phyloP scores from a whole-genome alignment of 148 eudicot genomes.

The Diospyros lotus region DNA sequence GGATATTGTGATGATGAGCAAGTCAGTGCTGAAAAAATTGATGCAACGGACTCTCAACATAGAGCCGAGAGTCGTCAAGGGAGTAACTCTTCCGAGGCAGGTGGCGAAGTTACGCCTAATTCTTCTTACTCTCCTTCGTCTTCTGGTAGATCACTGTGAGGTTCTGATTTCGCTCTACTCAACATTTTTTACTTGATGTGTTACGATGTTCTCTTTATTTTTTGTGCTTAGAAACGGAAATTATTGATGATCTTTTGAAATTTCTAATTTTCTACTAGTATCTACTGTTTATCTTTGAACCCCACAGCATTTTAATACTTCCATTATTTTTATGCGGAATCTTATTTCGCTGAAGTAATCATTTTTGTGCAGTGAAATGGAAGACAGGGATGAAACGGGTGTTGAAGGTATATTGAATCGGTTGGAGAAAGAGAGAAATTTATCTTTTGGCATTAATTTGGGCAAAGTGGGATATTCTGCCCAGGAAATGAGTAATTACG shows the following conservation, averaged over 20 bases:
- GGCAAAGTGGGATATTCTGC: constrained; percentile 24
- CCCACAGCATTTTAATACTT: background rate
- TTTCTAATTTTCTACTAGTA: background rate
- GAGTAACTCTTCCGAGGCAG: constrained; percentile 16
- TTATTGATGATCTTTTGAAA: background rate
- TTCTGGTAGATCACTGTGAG: constrained; percentile 68
- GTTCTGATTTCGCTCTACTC: constrained; percentile 8
- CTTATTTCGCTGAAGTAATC: background rate
- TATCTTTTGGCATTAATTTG: constrained; percentile 40
- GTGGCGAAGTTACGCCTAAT: constrained; percentile 18
- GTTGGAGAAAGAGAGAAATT: constrained; percentile 60
- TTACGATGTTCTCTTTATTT: background rate
- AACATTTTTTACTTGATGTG: background rate
- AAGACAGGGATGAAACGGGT: constrained; percentile 40
- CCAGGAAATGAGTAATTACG: constrained; percentile 14
- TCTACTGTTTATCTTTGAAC: background rate
- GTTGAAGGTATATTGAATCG: constrained; percentile 70
- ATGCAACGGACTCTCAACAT: constrained; percentile 21
- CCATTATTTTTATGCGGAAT: background rate
- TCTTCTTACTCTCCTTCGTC: constrained; percentile 32
- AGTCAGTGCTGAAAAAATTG: constrained; percentile 3
- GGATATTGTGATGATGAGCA: background rate
- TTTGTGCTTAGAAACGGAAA: background rate
- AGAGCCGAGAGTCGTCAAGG: constrained; percentile 19
- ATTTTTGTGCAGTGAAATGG: constrained; percentile 34